These are phyloP conservation scores for Mortierella sp. DNA, from an alignment of 371 early-diverging fungal species.

Conservation along the genomic window DNA sequence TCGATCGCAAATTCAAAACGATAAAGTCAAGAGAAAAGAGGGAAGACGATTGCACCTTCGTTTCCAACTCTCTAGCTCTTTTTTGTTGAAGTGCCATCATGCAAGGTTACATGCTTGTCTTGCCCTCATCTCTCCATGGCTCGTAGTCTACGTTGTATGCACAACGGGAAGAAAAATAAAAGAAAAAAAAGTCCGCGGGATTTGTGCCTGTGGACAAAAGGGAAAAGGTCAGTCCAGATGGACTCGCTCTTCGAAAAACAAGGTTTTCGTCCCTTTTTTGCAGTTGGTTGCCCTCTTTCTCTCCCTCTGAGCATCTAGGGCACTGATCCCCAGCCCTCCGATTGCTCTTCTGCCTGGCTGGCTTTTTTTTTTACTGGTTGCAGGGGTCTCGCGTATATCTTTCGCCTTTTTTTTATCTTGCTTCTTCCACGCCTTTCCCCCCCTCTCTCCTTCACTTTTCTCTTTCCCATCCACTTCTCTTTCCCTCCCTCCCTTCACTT, in stretches of 20 bases:
- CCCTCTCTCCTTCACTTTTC: background rate
- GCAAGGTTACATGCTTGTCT: background rate
- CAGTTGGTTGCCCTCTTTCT: background rate
- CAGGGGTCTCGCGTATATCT: no score
- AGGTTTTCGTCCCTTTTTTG: background rate
- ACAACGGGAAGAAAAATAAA: background rate
- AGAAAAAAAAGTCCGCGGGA: constrained; percentile 2
- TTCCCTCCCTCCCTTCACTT: background rate
- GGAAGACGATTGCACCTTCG: no score
- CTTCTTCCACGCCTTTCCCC: background rate
- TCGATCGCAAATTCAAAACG: no score
- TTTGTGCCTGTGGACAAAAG: background rate
- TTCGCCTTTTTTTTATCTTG: background rate
- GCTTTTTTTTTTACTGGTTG: background rate
- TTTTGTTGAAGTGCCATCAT: no score
- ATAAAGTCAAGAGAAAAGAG: no score
- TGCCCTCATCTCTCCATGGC: background rate
- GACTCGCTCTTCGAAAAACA: constrained; percentile 1
- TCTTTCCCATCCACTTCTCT: background rate
- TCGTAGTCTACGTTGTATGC: background rate
- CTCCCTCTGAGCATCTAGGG: background rate
- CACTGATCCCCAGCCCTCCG: no score
- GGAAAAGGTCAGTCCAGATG: background rate
- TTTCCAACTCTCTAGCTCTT: no score
- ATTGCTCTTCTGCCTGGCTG: background rate